phyloP scores from a whole-genome alignment of 75 land plant genomes.

The Gnetum montanum region DNA sequence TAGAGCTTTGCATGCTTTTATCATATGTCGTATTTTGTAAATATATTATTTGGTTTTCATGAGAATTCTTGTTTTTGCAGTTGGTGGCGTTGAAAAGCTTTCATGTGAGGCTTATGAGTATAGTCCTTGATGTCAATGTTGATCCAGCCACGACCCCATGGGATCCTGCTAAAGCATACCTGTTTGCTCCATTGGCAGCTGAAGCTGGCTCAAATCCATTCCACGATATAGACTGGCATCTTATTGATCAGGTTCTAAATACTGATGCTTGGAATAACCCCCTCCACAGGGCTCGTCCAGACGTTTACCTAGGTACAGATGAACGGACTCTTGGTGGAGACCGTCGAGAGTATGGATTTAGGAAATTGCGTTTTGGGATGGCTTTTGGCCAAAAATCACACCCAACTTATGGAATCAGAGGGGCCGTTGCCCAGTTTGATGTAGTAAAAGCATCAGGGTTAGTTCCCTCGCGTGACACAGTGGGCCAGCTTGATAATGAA shows the following conservation, averaged over 20 bases:
- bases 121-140: conserved; percentile 97
- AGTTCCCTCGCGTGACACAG: conserved; percentile 34
- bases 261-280: conserved; percentile 90
- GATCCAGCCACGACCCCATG: conserved; percentile 94
- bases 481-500: conserved; percentile 16
- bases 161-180: conserved; percentile 97
- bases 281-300: conserved; percentile 97
- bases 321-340: conserved; percentile 98
- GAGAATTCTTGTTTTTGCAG: conserved; percentile 28
- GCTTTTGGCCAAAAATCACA: conserved; percentile 74
- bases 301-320: conserved; percentile 95
- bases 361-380: conserved; percentile 84
- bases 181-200: conserved; percentile 64
- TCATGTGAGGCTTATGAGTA: conserved; percentile 99
- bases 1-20: not conserved
- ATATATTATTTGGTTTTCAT: conserved; percentile 1
- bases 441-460: conserved; percentile 86
- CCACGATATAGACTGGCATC: conserved; percentile 64
- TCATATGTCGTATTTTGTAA: not conserved
- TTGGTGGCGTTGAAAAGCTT: conserved; percentile 72
- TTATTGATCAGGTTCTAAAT: conserved; percentile 32
- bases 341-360: conserved; percentile 94
- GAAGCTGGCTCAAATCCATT: conserved; percentile 26
- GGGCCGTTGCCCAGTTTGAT: conserved; percentile 94
- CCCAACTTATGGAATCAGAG: conserved; percentile 98